A percentile compares a stretch with the other conserved stretches of the same genome.
phyloP scores from a whole-genome alignment of 331 rosid species.

The Acacia concinna region DNA sequence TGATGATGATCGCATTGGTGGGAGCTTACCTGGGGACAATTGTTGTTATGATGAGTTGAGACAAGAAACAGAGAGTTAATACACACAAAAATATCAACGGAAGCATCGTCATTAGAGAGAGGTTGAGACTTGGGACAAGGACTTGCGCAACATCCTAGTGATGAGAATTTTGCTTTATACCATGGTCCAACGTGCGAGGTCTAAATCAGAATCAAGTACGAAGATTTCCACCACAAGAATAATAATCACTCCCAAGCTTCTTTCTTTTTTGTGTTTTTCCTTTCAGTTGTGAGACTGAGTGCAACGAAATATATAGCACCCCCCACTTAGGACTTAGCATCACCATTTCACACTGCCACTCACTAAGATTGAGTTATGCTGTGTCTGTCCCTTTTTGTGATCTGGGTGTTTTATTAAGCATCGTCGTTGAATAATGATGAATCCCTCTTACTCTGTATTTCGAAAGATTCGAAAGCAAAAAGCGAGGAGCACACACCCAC shows the following conservation, averaged over 20 bases:
- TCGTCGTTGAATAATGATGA: neutral
- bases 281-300: too few species aligned
- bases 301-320: too few species aligned
- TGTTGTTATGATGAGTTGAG: neutral
- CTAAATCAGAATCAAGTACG: slow-evolving; percentile 15
- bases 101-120: neutral
- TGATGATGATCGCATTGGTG: neutral
- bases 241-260: neutral
- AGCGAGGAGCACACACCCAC: neutral
- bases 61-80: too few species aligned
- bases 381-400: neutral
- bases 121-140: neutral
- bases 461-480: slow-evolving; percentile 11
- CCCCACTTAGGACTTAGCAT: neutral
- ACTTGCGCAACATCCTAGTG: neutral
- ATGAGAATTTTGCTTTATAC: slow-evolving; percentile 14
- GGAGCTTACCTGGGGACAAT: neutral
- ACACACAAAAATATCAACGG: neutral
- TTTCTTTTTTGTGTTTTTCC: too few species aligned
- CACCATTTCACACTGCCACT: neutral
- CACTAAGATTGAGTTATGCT: neutral
- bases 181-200: slow-evolving; percentile 12
- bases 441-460: neutral
- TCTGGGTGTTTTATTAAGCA: neutral
- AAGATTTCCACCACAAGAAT: slow-evolving; percentile 5